phyloP scores from a whole-genome alignment of 768 basidiomycete species.

The Cyclocybe aegerita region DNA sequence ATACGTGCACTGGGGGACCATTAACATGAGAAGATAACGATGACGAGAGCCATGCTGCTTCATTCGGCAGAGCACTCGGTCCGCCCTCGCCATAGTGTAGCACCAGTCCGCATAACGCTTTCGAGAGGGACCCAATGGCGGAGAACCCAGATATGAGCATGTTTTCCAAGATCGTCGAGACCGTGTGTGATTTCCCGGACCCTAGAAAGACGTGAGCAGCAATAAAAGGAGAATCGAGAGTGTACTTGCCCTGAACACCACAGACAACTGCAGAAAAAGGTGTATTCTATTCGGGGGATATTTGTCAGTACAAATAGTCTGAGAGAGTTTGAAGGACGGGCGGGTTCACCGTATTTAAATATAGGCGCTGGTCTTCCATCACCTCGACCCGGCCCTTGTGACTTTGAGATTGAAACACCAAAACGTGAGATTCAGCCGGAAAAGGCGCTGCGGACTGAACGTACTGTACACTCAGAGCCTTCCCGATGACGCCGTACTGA shows the following conservation, averaged over 20 bases:
- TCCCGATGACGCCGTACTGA: slow-evolving; percentile 68
- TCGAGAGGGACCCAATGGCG: slow-evolving; percentile 49
- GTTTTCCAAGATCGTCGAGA: slow-evolving; percentile 66
- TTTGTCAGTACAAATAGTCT: not conserved
- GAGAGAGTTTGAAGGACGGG: not conserved
- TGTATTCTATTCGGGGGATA: slow-evolving; percentile 48
- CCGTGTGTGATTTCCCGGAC: slow-evolving; percentile 73
- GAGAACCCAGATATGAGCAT: slow-evolving; percentile 60
- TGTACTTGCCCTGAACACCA: slow-evolving; percentile 55
- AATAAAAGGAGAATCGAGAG: not conserved
- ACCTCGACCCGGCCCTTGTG: slow-evolving; percentile 29
- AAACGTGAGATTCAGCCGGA: not conserved
- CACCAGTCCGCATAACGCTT: slow-evolving; percentile 60
- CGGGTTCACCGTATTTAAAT: slow-evolving; percentile 61
- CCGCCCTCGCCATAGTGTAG: slow-evolving; percentile 75
- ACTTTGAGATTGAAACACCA: slow-evolving; percentile 19
- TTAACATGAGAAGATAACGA: slow-evolving; percentile 28
- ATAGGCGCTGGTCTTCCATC: slow-evolving; percentile 51
- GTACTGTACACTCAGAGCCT: slow-evolving; percentile 44
- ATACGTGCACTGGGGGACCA: slow-evolving; percentile 43
- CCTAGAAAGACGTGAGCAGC: slow-evolving; percentile 29
- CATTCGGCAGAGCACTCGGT: slow-evolving; percentile 52
- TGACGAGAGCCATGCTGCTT: slow-evolving; percentile 61
- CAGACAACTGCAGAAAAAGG: slow-evolving; percentile 77
- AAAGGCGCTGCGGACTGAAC: slow-evolving; percentile 7